Evolutionary conservation across 1,284 basidiomycete species (phyloP).

Genomic region (Pascua sp.): DNA sequence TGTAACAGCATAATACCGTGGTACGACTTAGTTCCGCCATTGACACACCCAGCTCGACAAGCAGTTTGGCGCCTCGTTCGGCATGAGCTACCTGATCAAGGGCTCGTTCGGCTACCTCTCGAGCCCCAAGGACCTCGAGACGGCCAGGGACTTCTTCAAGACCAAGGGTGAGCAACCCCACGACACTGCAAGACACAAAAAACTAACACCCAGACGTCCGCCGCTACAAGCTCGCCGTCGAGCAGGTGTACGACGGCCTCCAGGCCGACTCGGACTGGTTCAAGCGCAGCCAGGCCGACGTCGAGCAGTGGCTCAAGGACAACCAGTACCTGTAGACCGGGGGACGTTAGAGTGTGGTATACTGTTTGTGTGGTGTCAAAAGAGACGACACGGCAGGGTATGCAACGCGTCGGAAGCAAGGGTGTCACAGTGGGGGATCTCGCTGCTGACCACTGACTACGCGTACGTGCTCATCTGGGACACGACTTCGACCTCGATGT

Average conservation of each 20-base stretch:
- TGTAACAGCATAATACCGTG: too few species aligned
- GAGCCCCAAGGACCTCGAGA: constrained; percentile 65
- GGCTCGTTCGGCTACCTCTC: constrained; percentile 62
- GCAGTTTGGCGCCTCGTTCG: constrained; percentile 67
- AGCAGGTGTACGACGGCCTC: constrained; percentile 56
- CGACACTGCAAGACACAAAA: background rate
- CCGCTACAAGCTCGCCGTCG: constrained; percentile 53
- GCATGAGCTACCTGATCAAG: constrained; percentile 50
- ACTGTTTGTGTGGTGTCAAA: too few species aligned
- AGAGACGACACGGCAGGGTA: too few species aligned
- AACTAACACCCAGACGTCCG: constrained; percentile 32
- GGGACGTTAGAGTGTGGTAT: background rate
- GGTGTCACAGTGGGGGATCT: too few species aligned
- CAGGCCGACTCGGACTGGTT: constrained; percentile 56
- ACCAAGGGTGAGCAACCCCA: constrained; percentile 39
- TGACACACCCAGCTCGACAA: constrained; percentile 58
- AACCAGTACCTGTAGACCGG: constrained; percentile 44
- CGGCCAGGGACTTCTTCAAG: constrained; percentile 65
- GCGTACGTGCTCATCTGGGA: too few species aligned
- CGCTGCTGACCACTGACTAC: too few species aligned
- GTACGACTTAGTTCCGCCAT: background rate
- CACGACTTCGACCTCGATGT: too few species aligned
- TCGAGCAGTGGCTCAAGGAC: constrained; percentile 60
- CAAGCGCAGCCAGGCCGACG: constrained; percentile 53
- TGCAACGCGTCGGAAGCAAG: too few species aligned